A percentile compares a stretch with the other conserved stretches of the same genome.
These are phyloP conservation scores for Eucalyptus camaldulensis DNA, from an alignment of 345 rosid genomes.

Conservation along the genomic window DNA sequence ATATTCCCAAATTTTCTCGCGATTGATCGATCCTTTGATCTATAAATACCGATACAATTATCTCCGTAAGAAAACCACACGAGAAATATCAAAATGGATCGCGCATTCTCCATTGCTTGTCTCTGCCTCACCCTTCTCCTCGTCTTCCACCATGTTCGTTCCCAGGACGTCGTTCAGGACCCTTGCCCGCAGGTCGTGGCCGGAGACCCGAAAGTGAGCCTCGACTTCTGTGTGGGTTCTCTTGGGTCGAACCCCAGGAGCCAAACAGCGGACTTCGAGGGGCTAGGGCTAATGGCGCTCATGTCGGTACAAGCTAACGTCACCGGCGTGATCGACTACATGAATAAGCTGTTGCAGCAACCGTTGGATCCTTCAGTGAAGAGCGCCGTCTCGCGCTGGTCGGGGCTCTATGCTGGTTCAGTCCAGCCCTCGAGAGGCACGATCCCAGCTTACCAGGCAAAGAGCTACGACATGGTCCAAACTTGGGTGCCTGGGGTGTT, in stretches of 20 bases:
- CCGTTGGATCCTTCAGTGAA: background rate
- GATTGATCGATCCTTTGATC: background rate
- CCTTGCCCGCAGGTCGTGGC: background rate
- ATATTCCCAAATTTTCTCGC: background rate
- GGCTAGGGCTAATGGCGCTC: background rate
- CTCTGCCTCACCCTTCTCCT: background rate
- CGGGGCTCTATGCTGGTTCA: background rate
- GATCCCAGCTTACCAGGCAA: too few relatives aligned
- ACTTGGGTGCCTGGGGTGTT: background rate
- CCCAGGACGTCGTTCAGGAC: background rate
- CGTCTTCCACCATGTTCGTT: background rate
- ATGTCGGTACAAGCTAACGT: background rate
- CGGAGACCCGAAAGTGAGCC: too few relatives aligned
- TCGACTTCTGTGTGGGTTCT: background rate
- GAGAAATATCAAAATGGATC: background rate
- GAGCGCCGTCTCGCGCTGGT: background rate
- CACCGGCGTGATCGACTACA: background rate
- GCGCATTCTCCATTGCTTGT: background rate
- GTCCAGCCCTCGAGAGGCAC: background rate
- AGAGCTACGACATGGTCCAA: background rate
- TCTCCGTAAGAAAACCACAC: background rate
- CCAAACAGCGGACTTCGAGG: background rate
- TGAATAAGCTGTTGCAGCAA: background rate
- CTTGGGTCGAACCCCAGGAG: background rate
- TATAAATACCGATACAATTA: background rate